A percentile compares a stretch with the other conserved stretches of the same genome.
phyloP scores from a whole-genome alignment of 805 yeast genomes.

The Saturnispora ahearnii region DNA sequence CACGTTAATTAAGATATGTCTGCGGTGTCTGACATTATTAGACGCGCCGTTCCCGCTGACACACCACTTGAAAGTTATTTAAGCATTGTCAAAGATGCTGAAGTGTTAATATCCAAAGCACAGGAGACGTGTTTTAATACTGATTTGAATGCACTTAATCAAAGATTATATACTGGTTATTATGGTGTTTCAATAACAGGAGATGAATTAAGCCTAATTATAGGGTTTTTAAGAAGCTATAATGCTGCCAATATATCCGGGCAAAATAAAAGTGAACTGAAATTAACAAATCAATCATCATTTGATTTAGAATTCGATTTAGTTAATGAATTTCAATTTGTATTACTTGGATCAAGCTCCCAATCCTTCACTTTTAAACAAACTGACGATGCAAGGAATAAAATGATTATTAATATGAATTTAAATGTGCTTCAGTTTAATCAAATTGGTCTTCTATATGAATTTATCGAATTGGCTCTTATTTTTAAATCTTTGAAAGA shows the following conservation, averaged over 20 bases:
- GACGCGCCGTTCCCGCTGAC: not conserved
- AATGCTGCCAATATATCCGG: not conserved
- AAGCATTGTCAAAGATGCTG: not conserved
- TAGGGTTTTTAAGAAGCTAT: not conserved
- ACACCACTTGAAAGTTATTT: not conserved
- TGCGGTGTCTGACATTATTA: not conserved
- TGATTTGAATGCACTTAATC: not conserved
- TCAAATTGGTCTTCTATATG: slow-evolving; percentile 7
- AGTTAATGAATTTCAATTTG: slow-evolving; percentile 3
- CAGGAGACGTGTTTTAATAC: not conserved
- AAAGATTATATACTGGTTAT: not conserved
- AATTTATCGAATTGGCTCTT: slow-evolving; percentile 9
- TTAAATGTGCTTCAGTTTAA: not conserved
- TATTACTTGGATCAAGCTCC: slow-evolving; percentile 9
- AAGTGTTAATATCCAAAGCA: not conserved
- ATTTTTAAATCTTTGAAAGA: slow-evolving; percentile 5
- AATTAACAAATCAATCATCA: not conserved
- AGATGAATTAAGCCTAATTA: not conserved
- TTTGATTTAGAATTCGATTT: slow-evolving; percentile 2
- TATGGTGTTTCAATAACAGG: not conserved
- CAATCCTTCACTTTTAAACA: slow-evolving; percentile 3
- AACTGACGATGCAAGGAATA: not conserved
- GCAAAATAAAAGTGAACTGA: not conserved
- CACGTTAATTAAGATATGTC: not conserved
- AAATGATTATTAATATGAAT: slow-evolving; percentile 3